phyloP scores from a whole-genome alignment of 345 rosid species.

The Hirschfeldia incana region DNA sequence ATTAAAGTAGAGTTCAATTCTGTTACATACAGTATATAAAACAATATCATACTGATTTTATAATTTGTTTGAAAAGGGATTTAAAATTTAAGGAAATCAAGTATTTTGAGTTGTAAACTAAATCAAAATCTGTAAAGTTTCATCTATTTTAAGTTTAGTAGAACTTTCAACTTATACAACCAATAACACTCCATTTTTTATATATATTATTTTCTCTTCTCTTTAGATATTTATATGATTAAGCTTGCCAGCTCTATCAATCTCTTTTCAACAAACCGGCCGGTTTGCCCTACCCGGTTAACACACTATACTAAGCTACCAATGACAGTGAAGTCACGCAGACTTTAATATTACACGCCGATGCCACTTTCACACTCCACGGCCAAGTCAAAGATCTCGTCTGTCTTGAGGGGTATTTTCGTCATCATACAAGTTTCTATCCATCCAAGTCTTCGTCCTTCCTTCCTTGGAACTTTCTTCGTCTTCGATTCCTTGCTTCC shows the following conservation, averaged over 20 bases:
- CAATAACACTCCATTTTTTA: too few relatives aligned
- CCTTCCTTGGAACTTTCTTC: slow-evolving; percentile 36
- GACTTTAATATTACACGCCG: slow-evolving; percentile 23
- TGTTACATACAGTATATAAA: too few relatives aligned
- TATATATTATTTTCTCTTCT: too few relatives aligned
- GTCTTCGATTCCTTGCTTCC: slow-evolving; percentile 27
- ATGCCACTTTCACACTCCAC: slow-evolving; percentile 32
- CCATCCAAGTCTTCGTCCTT: slow-evolving; percentile 22
- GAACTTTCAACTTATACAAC: too few relatives aligned
- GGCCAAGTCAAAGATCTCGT: slow-evolving; percentile 38
- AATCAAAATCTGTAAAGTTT: too few relatives aligned
- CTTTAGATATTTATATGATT: not conserved
- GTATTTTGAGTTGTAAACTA: too few relatives aligned
- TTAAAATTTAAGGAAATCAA: too few relatives aligned
- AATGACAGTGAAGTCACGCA: slow-evolving; percentile 10
- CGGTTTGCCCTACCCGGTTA: slow-evolving; percentile 12
- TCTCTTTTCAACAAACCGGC: slow-evolving; percentile 7
- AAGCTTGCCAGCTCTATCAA: not conserved
- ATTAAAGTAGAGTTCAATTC: too few relatives aligned
- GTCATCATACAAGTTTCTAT: slow-evolving; percentile 20
- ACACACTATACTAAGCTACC: not conserved
- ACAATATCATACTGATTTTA: too few relatives aligned
- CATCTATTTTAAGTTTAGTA: too few relatives aligned
- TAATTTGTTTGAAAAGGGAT: too few relatives aligned
- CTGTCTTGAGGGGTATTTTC: slow-evolving; percentile 2